Base-by-base conservation (phyloP, 2,329 filamentous ascomycete species). In the Tetracladium maxilliforme region DNA sequence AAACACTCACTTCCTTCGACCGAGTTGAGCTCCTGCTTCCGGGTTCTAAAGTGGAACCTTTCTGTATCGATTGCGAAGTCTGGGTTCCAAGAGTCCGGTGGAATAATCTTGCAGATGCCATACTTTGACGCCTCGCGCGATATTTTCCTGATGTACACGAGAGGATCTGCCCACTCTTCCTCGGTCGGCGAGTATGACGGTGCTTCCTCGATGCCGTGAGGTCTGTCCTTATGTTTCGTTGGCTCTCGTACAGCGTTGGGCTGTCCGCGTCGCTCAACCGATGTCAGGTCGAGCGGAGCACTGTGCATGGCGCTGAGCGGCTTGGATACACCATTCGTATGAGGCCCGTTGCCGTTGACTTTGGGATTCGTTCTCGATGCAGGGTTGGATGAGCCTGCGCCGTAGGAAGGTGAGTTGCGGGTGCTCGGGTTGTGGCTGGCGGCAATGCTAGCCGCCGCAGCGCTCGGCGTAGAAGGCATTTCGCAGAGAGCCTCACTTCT, bases 21-120 rank as follows among this genome's bases (percentile, higher is more conserved):
- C 10, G 86, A 92, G 51, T 98, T 98, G 33, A 98, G 62, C 51
- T 95, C 87, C 50, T 98, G 90, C 48, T 92, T 84, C 46, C 90
- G 72, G 10, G 90, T 98, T 36, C 84, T 74, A 47, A 98, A 98
- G 50, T 98, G 90, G 44, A 98, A 98, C 52, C 75, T 81, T 72
- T 94, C 84, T 13, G 87, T 95, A 46, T 98, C 84, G 43, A 98
- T 92, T 21, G 86, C 86, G 49, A 98, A 95, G 10, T 83, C 66
- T 6, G 90, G 90, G 42, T 92, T 87, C 90, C 90, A 98, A 17
- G 66, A 73, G 34, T 90, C 82, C 1, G 90, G 90, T 5, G 90
- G 90, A 29, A 98, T 80, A 33, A 98, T 82, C 52, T 94, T 93
- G 64, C 84, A 86, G 27, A 98, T 80, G 25, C 90, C 90, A 51